Base-by-base conservation (phyloP, 2,329 filamentous ascomycete genomes). In the Talaromyces sp. region DNA sequence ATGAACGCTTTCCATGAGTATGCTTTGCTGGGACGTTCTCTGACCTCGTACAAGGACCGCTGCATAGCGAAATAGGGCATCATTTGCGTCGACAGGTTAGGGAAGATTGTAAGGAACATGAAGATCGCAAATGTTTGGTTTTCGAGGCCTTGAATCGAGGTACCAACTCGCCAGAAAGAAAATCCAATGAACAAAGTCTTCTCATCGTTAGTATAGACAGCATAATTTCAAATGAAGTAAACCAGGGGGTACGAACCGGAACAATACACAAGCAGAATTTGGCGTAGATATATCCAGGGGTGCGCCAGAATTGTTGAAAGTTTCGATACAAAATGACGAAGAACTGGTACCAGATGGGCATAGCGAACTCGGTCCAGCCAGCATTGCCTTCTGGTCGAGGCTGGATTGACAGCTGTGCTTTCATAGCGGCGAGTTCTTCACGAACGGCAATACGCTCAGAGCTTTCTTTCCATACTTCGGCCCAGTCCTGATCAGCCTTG, bases 51-150 rank as follows among this genome's bases (percentile, higher is more conserved):
- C 6, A 87, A 75, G 1, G 82, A 79, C 55, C 84, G 79, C 69
- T 86, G 83, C 1, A 81, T 83, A 53, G 84, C 77, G 68, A 86
- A 87, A 49, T 83, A 76, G 1, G 84, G 84, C 76, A 85, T 84
- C 64, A 86, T 85, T 67, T 85, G 77, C 62, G 80, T 77, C 4
- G 78, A 73, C 42, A 80, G 66, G 65, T 79, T 78, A 61, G 89
- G 89, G 71, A 96, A 96, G 71, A 96, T 85, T 53, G 88, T 93
- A 60, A 89, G 80, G 61, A 95, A 78, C 83, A 95, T 90, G 84
- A 96, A 96, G 68, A 96, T 89, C 73, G 87, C 84, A 72, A 96
- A 96, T 85, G 95, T 92, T 73, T 96, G 91, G 77, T 96, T 96
- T 76, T 93, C 90, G 6, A 96, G 81, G 65, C 92, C 92, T 73